A percentile compares a stretch with the other conserved stretches of the same genome.
These are phyloP conservation scores for Asterella californica DNA, from an alignment of 225 moss, liverwort and hornwort genomes.

Conservation along the genomic window DNA sequence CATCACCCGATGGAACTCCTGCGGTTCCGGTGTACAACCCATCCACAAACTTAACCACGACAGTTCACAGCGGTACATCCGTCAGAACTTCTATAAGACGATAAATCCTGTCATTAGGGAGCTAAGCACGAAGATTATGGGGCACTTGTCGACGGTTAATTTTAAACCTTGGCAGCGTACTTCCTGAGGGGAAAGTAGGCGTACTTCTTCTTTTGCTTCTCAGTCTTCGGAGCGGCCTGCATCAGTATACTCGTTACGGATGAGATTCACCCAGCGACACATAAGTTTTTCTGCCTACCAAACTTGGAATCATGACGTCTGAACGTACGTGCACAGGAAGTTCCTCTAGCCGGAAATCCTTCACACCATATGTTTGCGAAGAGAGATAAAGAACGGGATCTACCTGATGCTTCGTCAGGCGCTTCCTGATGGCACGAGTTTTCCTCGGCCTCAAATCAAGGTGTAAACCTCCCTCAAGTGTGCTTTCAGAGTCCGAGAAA, in stretches of 20 bases:
- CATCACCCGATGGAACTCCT: neutral
- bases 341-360: neutral
- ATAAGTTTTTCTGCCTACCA: neutral
- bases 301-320: too few relatives aligned
- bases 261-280: neutral
- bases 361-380: too few relatives aligned
- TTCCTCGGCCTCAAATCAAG: constrained; percentile 85
- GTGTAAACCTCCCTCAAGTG: constrained; percentile 65
- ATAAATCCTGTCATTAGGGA: neutral
- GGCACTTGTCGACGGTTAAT: too few relatives aligned
- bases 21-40: neutral
- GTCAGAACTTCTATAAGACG: neutral
- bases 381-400: neutral
- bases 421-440: constrained; percentile 76
- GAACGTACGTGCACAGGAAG: neutral
- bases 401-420: constrained; percentile 78
- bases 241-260: neutral
- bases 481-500: constrained; percentile 73
- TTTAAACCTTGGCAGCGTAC: constrained; percentile 64
- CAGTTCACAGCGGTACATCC: neutral
- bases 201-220: constrained; percentile 80
- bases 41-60: neutral
- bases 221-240: constrained; percentile 61
- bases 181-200: constrained; percentile 76
- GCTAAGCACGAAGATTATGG: neutral